Base-by-base conservation (phyloP, 2,329 filamentous ascomycete genomes). In the Thelonectria rubi region DNA sequence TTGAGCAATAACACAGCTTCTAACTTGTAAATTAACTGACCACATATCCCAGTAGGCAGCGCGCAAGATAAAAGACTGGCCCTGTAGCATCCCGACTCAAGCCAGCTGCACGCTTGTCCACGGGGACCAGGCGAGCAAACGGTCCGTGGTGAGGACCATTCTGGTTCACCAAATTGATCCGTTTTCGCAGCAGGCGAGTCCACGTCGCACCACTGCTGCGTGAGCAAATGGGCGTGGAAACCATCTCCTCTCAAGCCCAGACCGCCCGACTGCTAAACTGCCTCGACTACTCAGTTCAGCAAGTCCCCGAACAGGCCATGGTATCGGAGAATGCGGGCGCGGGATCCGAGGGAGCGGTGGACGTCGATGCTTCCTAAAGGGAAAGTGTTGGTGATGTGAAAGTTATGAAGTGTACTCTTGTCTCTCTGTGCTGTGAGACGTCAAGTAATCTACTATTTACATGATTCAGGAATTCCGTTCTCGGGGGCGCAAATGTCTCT, bases 1-100 rank as follows among this genome's bases (percentile, higher is more conserved):
- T 76, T 98, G 98, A 68, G 98, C 90, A 24, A 97, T 84, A 3
- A 95, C 90, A 72, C 94, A 97, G 4, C 92, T 90, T 55, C 93
- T 85, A 34, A 96, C 88, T 24, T 84, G 85, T 52, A 62, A 7
- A 46, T 72, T 1, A 69, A 64, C 3, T 57, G 49, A 2, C 12
- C 67, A 0, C 34, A 52, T 1, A 11, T 68, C 0, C 39, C 51
- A 0, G 49, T 39, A 0, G 58, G 32, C 12, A 21, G 14, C n/a
- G 1, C 53, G 0, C 42, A 54, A 0, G 40, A 26, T 1, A 42
- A 18, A 1, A 43, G 21, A 2, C 18, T 53, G 1, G 51, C 10
- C 30, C 2, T 61, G 42, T 14, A 60, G 62, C 5, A 61, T 15
- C 1, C 45, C 2, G 52, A 66, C 8, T 71, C 71, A 1, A 51